Percentiles rank a stretch among this genome's conserved stretches.
These are phyloP conservation scores for Cercospora sp. DNA, from an alignment of 2,329 filamentous ascomycete genomes.

Conservation along the genomic window DNA sequence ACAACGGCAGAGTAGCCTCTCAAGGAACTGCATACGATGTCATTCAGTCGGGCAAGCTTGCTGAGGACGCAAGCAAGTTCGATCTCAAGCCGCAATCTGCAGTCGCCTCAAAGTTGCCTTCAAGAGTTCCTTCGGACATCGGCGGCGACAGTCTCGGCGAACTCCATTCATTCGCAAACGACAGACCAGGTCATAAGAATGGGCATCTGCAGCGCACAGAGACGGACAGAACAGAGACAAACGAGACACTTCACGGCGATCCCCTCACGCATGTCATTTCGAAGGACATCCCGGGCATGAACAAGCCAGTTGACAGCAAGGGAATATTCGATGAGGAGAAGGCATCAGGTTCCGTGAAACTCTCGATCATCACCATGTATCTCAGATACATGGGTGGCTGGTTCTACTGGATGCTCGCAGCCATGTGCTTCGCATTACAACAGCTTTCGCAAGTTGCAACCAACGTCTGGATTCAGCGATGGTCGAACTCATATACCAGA, in stretches of 20 bases:
- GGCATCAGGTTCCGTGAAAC: slow-evolving; percentile 82
- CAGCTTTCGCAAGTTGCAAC: slow-evolving; percentile 84
- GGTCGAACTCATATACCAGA: slow-evolving; percentile 82
- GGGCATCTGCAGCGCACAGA: slow-evolving; percentile 42
- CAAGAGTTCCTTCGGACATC: slow-evolving; percentile 73
- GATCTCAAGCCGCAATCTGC: slow-evolving; percentile 67
- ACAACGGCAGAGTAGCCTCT: slow-evolving; percentile 76
- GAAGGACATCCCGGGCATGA: slow-evolving; percentile 42
- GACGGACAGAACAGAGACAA: slow-evolving; percentile 35
- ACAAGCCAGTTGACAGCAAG: slow-evolving; percentile 39
- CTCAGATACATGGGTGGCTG: slow-evolving; percentile 88
- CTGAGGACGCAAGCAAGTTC: slow-evolving; percentile 74
- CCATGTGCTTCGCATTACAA: slow-evolving; percentile 74
- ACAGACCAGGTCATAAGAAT: slow-evolving; percentile 48
- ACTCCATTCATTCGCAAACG: slow-evolving; percentile 30
- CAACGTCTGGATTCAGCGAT: slow-evolving; percentile 91
- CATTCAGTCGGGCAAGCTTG: slow-evolving; percentile 82
- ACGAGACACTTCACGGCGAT: slow-evolving; percentile 43
- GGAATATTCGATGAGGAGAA: slow-evolving; percentile 71
- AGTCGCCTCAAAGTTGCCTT: slow-evolving; percentile 70
- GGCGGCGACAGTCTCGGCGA: slow-evolving; percentile 52
- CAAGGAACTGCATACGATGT: slow-evolving; percentile 79
- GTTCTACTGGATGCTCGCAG: slow-evolving; percentile 87
- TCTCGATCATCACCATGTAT: slow-evolving; percentile 82
- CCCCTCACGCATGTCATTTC: slow-evolving; percentile 51